These are phyloP conservation scores for Fusarium neocosmosporiellum DNA, from an alignment of 2,329 filamentous ascomycete genomes.

Conservation along the genomic window DNA sequence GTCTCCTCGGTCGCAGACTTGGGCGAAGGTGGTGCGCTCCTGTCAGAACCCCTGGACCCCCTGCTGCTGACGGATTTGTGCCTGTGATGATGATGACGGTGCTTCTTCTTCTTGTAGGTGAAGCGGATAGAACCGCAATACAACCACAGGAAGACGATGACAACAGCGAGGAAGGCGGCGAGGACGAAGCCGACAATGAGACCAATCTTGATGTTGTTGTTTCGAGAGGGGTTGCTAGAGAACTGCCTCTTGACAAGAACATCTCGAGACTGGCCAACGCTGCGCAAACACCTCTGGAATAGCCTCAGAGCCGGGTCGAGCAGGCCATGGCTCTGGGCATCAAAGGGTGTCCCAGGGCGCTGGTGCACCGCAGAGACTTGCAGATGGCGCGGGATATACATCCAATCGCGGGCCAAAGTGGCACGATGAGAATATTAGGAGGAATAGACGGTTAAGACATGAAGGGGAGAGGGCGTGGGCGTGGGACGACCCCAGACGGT, in stretches of 20 bases:
- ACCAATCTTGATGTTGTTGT: conserved; percentile 56
- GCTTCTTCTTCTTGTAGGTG: conserved; percentile 43
- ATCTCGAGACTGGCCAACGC: background rate
- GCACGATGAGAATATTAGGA: background rate
- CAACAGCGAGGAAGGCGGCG: conserved; percentile 52
- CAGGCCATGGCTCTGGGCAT: conserved; percentile 22
- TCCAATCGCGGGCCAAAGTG: conserved; percentile 28
- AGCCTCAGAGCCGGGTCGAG: conserved; percentile 12
- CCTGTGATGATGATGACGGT: conserved; percentile 17
- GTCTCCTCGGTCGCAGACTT: conserved; percentile 19
- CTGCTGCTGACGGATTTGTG: conserved; percentile 45
- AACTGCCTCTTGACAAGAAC: conserved; percentile 39
- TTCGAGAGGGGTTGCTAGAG: conserved; percentile 42
- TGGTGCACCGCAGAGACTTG: conserved; percentile 19
- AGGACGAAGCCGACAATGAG: conserved; percentile 56
- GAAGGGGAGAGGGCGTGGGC: conserved; percentile 20
- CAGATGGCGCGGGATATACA: conserved; percentile 46
- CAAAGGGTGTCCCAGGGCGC: conserved; percentile 9
- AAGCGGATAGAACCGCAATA: conserved; percentile 55
- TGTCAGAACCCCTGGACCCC: conserved; percentile 49
- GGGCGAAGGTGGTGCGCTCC: conserved; percentile 23
- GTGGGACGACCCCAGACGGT: conserved; percentile 21
- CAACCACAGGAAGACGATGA: conserved; percentile 52
- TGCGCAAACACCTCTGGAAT: background rate
- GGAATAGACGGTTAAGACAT: conserved; percentile 18